A percentile compares a stretch with the other conserved stretches of the same genome.
Conservation (phyloP, 2,329 filamentous ascomycete genomes). For the Verticillium longisporum region DNA sequence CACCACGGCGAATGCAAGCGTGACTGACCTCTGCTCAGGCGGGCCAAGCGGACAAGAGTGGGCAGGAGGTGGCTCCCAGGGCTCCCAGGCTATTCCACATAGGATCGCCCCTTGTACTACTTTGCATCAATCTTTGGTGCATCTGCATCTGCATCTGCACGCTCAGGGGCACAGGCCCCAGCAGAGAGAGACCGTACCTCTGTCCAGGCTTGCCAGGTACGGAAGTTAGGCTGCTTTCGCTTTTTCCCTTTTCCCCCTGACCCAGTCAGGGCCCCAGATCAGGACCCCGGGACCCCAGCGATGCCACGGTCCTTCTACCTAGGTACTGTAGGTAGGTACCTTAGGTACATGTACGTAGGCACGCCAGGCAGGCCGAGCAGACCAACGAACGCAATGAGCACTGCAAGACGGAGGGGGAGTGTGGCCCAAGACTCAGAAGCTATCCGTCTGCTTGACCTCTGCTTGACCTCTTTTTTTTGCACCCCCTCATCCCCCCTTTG, state of each 20-base stretch:
- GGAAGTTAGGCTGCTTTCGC: not conserved
- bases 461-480: not conserved
- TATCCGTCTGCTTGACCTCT: no score
- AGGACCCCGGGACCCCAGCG: not conserved
- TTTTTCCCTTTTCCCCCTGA: not conserved
- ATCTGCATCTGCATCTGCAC: not conserved
- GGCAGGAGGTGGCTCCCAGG: not conserved
- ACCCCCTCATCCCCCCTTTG: not conserved
- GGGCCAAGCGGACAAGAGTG: not conserved
- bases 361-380: not conserved
- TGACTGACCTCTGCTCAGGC: not conserved
- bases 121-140: not conserved
- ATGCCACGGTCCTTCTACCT: not conserved
- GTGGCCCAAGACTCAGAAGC: not conserved
- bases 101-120: not conserved
- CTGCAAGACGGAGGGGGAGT: not conserved
- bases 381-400: not conserved
- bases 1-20: not conserved
- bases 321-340: not conserved
- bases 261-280: not conserved
- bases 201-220: not conserved
- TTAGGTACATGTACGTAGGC: no score
- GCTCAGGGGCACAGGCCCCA: not conserved
- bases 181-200: not conserved
- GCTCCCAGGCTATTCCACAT: not conserved